These are phyloP conservation scores for Pelargonium australe DNA, from an alignment of 441 rosid species.

Conservation along the genomic window DNA sequence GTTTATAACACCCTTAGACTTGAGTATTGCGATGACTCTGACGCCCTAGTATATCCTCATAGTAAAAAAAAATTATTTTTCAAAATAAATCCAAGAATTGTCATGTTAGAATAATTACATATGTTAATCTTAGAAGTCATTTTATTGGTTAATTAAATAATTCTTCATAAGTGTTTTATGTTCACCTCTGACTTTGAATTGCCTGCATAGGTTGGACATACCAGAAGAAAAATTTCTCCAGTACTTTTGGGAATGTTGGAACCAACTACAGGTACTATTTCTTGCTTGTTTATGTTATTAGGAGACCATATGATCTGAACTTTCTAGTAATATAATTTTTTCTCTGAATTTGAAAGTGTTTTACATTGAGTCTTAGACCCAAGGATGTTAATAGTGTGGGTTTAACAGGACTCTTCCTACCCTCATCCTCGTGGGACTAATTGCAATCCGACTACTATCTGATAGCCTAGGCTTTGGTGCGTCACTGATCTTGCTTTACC, in stretches of 20 bases:
- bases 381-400: not conserved
- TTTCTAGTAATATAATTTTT: not conserved
- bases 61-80: not conserved
- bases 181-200: constrained; percentile 14
- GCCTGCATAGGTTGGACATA: constrained; percentile 57
- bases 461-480: not conserved
- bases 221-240: constrained; percentile 69
- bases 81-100: not conserved
- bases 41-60: not conserved
- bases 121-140: not conserved
- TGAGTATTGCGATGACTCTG: too few relatives aligned
- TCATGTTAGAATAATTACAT: not conserved
- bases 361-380: not conserved
- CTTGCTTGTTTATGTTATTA: constrained; percentile 5
- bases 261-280: constrained; percentile 49
- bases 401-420: not conserved
- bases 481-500: not conserved
- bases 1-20: too few relatives aligned
- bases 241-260: constrained; percentile 89
- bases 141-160: not conserved
- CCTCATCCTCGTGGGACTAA: not conserved
- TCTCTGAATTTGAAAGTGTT: not conserved
- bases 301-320: not conserved
- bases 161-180: not conserved
- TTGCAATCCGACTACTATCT: not conserved